Percentiles rank a stretch among this genome's conserved stretches.
phyloP scores from a whole-genome alignment of 1,284 basidiomycete genomes.

The Tylopilus sp. region DNA sequence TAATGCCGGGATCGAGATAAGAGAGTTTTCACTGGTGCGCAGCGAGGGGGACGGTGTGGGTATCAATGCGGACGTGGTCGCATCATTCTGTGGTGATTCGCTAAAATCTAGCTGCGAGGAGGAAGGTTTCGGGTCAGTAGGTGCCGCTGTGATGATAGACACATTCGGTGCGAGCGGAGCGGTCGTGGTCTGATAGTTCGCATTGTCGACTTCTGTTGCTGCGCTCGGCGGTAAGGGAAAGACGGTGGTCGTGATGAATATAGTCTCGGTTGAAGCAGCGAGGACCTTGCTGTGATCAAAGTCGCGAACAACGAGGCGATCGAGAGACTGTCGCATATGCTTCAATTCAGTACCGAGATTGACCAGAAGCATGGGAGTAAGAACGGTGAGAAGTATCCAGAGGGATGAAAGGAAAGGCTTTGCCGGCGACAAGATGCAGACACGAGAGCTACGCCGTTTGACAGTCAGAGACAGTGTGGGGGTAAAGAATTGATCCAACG shows the following conservation, averaged over 20 bases:
- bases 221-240: constrained; percentile 12
- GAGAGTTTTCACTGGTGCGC: constrained; percentile 15
- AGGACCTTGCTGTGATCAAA: constrained; percentile 21
- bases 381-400: constrained; percentile 24
- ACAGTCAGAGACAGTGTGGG: constrained; percentile 46
- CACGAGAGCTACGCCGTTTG: constrained; percentile 19
- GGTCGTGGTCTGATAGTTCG: constrained; percentile 5
- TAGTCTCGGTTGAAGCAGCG: constrained; percentile 20
- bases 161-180: constrained; percentile 1
- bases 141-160: constrained; percentile 9
- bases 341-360: constrained; percentile 37
- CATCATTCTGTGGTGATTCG: constrained; percentile 12
- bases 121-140: constrained; percentile 3
- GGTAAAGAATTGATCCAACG: constrained; percentile 53
- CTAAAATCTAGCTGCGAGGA: constrained; percentile 2
- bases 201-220: not conserved
- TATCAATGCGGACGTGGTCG: constrained; percentile 9
- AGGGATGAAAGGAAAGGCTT: constrained; percentile 33
- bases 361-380: constrained; percentile 36
- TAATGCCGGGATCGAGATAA: constrained; percentile 12
- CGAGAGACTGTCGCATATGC: constrained; percentile 36
- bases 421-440: constrained; percentile 25
- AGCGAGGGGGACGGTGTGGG: constrained; percentile 17
- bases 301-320: constrained; percentile 26
- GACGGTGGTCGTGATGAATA: constrained; percentile 36